A percentile compares a stretch with the other conserved stretches of the same genome.
Conservation (phyloP, 2,329 filamentous ascomycete species). For the Mollisiaceae sp. region DNA sequence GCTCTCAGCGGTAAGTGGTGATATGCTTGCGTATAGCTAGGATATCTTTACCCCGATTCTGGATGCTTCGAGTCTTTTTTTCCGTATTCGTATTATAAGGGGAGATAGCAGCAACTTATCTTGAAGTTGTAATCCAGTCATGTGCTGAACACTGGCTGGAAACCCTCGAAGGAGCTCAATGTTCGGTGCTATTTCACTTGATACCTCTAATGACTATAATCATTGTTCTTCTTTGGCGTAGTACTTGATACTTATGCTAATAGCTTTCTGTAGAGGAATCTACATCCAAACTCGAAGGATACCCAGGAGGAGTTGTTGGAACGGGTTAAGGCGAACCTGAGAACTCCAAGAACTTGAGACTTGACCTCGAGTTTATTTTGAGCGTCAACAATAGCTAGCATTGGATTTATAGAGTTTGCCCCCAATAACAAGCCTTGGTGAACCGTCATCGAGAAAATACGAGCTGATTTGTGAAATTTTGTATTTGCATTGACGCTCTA, state of each 20-base stretch:
- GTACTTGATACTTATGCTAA: background rate
- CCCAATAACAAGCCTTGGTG: no score
- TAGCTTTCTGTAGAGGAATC: constrained; percentile 58
- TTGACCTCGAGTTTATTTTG: no score
- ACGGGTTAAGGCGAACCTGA: constrained; percentile 71
- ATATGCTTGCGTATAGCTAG: constrained; percentile 1
- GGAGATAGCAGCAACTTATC: no score
- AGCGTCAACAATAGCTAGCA: no score
- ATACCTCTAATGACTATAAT: background rate
- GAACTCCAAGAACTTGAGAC: constrained; percentile 43
- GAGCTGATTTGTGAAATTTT: background rate
- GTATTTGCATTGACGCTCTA: background rate
- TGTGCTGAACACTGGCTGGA: no score
- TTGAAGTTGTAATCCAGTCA: no score
- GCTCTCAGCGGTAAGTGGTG: constrained; percentile 73
- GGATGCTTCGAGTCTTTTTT: background rate
- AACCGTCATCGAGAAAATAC: no score
- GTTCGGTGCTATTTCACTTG: no score
- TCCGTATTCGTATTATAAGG: no score
- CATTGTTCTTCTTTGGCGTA: background rate
- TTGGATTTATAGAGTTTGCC: no score
- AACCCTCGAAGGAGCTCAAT: no score
- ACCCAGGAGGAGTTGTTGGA: constrained; percentile 69
- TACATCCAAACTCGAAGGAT: constrained; percentile 63
- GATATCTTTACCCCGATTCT: background rate